Evolutionary conservation across 169 alveolate genomes (phyloP).

Genomic region (Babesia ovis): DNA sequence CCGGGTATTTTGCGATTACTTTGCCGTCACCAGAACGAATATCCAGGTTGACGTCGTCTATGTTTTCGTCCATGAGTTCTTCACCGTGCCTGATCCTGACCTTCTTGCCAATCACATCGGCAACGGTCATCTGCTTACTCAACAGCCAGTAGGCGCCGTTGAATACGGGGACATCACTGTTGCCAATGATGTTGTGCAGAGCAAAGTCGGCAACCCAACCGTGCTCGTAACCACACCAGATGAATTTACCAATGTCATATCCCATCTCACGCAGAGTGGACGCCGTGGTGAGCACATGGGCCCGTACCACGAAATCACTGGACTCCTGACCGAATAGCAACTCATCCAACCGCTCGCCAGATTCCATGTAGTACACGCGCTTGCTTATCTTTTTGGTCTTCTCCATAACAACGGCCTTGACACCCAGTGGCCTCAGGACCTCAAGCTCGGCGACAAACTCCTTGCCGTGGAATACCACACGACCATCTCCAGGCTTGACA

Average conservation of each 20-base stretch:
- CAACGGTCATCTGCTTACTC: slow-evolving; percentile 47
- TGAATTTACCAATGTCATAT: slow-evolving; percentile 54
- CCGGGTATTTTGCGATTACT: slow-evolving; percentile 9
- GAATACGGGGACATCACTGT: slow-evolving; percentile 60
- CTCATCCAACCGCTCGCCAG: slow-evolving; percentile 36
- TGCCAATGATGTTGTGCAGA: slow-evolving; percentile 40
- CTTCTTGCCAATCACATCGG: slow-evolving; percentile 56
- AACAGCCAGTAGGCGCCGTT: slow-evolving; percentile 67
- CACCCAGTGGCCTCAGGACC: slow-evolving; percentile 28
- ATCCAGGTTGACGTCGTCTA: slow-evolving; percentile 16
- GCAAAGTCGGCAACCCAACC: slow-evolving; percentile 73
- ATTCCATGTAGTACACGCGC: slow-evolving; percentile 37
- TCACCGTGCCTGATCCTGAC: slow-evolving; percentile 23
- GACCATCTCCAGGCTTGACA: slow-evolving; percentile 61
- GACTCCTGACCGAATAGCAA: slow-evolving; percentile 31
- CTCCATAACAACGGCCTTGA: slow-evolving; percentile 38
- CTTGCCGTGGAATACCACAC: slow-evolving; percentile 59
- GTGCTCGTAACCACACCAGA: slow-evolving; percentile 71
- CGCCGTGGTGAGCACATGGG: slow-evolving; percentile 62
- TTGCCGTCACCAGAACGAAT: slow-evolving; percentile 36
- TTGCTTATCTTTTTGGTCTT: slow-evolving; percentile 3
- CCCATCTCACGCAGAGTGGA: slow-evolving; percentile 50
- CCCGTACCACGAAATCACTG: slow-evolving; percentile 57
- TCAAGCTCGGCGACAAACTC: slow-evolving; percentile 55
- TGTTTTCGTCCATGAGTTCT: slow-evolving; percentile 2